Evolutionary conservation across 2,329 filamentous ascomycete genomes (phyloP), one percentile per base, ranked within the genome.

Genomic region (Magnaporthiopsis rhizophila): DNA sequence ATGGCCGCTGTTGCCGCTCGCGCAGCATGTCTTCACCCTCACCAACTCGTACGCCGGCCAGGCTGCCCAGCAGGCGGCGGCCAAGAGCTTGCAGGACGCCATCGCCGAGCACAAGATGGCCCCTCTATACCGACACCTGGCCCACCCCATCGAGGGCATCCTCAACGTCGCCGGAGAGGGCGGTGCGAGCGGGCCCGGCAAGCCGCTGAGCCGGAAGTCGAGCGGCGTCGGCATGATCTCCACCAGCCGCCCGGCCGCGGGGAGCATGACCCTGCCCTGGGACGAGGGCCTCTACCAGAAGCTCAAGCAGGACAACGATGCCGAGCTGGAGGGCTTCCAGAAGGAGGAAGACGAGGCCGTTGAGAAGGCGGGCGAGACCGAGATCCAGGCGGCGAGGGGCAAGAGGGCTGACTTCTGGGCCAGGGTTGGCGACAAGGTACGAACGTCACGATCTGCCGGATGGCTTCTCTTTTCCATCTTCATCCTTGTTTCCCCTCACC

Each of bases 381-480:
- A 99, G 79, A 88, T 99, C 69, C 88, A 94, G 78, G 91, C 92
- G 64, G 95, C 93, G 69, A 87, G 90, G 77, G 93, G 93, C 70
- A 98, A 98, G 84, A 86, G 93, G 72, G 95, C 95, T 66, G 95
- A 99, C 77, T 96, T 97, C 77, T 97, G 91, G 85, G 94, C 96
- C 66, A 87, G 92, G 69, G 91, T 98, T 68, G 94, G 93, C 70
- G 95, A 99, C 80, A 98, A 98, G 89, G 92, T 93, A 36, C 12
- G 50, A 34, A 9, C 11, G 45, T 3, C 30, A 15, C 45, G 5
- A 8, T 57, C 4, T 30, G n/a, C 18, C 8, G 21, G 6, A 9
- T 32, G 13, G 13, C 9, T 28, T 30, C 6, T 8, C 9, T 8
- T 45, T 12, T 36, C 30, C 13, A 62, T 26, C 11, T 5, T 3